Percentiles rank a stretch among this genome's conserved stretches.
These are phyloP conservation scores for Stevia rebaudiana DNA, from an alignment of 140 eudicot genomes.

Conservation along the genomic window DNA sequence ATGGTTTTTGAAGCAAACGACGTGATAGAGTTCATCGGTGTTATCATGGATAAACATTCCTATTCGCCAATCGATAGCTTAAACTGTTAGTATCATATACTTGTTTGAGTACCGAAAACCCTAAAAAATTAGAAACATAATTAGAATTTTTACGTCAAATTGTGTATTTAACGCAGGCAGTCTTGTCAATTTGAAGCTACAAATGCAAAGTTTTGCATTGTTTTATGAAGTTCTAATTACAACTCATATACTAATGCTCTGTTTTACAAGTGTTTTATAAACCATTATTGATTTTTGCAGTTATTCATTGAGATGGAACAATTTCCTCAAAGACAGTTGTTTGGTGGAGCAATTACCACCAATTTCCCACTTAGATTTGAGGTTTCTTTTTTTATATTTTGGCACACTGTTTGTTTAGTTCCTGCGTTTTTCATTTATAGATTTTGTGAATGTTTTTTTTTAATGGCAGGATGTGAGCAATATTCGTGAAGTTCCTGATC, in stretches of 20 bases:
- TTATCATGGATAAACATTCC: too few species aligned
- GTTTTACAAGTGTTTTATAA: background rate
- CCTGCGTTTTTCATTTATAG: background rate
- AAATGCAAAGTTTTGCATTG: too few species aligned
- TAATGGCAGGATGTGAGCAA: slow-evolving; percentile 32
- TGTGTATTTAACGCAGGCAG: too few species aligned
- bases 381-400: slow-evolving; percentile 14
- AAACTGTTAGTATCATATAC: background rate
- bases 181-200: background rate
- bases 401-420: background rate
- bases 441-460: too few species aligned
- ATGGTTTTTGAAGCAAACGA: too few species aligned
- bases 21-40: too few species aligned
- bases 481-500: slow-evolving; percentile 35
- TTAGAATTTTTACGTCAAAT: too few species aligned
- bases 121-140: background rate
- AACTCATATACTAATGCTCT: background rate
- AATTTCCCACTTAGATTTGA: slow-evolving; percentile 36
- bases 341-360: slow-evolving; percentile 34
- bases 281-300: slow-evolving; percentile 7
- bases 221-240: too few species aligned
- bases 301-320: slow-evolving; percentile 19
- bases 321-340: slow-evolving; percentile 27
- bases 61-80: background rate
- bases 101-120: background rate